Evolutionary conservation across 257 asterid genomes (phyloP).

Genomic region (Solanum sitiens): DNA sequence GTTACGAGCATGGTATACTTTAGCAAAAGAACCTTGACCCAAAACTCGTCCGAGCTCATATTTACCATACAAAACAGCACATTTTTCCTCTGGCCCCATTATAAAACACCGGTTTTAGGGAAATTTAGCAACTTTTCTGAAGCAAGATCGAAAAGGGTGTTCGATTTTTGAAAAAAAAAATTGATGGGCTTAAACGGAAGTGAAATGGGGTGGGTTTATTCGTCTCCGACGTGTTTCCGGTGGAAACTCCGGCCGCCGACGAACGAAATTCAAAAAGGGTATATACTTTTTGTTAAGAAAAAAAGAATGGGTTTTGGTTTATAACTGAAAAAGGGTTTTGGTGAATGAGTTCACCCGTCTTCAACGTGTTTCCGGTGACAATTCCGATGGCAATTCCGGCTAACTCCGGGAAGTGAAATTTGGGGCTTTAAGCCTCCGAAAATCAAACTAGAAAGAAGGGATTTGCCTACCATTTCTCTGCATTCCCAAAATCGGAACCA

Average conservation of each 20-base stretch:
- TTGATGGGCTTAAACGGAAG: not conserved
- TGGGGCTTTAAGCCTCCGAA: slow-evolving; percentile 1
- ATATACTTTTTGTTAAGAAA: not conserved
- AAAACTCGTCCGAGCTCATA: slow-evolving; percentile 53
- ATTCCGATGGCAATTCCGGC: not conserved
- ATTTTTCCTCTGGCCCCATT: slow-evolving; percentile 8
- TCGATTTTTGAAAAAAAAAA: not conserved
- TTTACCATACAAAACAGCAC: slow-evolving; percentile 39
- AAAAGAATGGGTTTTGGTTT: not conserved
- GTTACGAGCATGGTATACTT: slow-evolving; percentile 57
- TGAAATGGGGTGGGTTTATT: not conserved
- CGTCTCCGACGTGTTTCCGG: slow-evolving; percentile 12
- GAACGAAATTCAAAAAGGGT: not conserved
- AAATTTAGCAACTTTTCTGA: not conserved
- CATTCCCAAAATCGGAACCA: slow-evolving; percentile 8
- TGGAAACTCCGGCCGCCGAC: slow-evolving; percentile 9
- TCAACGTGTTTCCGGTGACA: not conserved
- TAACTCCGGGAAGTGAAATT: not conserved
- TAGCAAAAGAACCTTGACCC: slow-evolving; percentile 64
- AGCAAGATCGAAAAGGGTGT: not conserved
- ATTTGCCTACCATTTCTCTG: slow-evolving; percentile 8
- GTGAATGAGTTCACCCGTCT: not conserved
- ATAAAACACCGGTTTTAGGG: not conserved
- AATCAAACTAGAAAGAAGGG: not conserved
- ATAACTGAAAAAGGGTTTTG: not conserved